Evolutionary conservation across 2,329 filamentous ascomycete genomes (phyloP).

Genomic region (Celoporthe dispersa): DNA sequence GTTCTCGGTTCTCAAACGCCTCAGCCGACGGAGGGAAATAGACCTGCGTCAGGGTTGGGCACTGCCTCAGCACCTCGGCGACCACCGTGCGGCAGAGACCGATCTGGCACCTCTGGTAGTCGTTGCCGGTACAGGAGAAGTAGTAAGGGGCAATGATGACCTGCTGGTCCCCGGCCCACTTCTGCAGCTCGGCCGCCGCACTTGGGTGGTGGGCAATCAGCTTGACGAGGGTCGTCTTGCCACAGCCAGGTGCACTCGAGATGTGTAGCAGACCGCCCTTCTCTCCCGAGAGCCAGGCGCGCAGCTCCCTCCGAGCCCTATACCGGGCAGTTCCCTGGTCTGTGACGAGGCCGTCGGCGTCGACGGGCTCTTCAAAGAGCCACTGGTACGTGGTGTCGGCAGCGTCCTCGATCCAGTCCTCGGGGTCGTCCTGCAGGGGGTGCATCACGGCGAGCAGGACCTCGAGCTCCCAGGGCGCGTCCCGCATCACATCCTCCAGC

Average conservation of each 20-base stretch:
- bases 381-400: slow-evolving; percentile 32
- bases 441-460: not conserved
- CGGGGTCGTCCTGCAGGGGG: slow-evolving; percentile 31
- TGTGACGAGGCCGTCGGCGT: slow-evolving; percentile 7
- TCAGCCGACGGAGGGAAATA: not conserved
- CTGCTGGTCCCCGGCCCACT: slow-evolving; percentile 21
- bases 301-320: not conserved
- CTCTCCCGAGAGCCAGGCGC: slow-evolving; percentile 12
- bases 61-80: slow-evolving; percentile 4
- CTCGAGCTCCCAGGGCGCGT: not conserved
- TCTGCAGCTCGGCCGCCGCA: slow-evolving; percentile 7
- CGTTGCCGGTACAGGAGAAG: slow-evolving; percentile 21
- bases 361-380: slow-evolving; percentile 27
- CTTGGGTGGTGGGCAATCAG: slow-evolving; percentile 20
- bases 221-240: slow-evolving; percentile 30
- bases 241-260: slow-evolving; percentile 26
- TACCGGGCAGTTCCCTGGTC: not conserved
- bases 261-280: slow-evolving; percentile 19
- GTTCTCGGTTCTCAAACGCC: not conserved
- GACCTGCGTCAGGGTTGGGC: not conserved
- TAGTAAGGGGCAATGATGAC: slow-evolving; percentile 24
- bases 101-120: not conserved
- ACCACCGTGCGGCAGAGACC: not conserved
- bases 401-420: slow-evolving; percentile 30
- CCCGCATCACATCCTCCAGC: not conserved